Evolutionary conservation across 1,139 yeast genomes (phyloP).

Genomic region (Magnusiomyces starmeri): DNA sequence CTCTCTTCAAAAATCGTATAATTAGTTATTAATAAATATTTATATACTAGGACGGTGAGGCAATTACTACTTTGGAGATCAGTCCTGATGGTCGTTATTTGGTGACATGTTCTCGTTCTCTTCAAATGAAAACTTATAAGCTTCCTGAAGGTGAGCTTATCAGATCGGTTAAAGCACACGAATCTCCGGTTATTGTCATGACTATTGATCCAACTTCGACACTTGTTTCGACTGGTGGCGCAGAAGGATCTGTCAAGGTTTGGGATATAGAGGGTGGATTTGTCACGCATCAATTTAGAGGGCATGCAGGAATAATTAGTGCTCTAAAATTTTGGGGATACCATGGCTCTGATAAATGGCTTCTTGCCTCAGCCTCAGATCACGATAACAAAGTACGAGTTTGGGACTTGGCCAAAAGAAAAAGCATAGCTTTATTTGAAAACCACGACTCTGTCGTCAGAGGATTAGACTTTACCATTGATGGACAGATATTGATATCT

Average conservation of each 20-base stretch:
- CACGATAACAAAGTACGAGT: slow-evolving; percentile 62
- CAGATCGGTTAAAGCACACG: slow-evolving; percentile 40
- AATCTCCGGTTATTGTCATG: slow-evolving; percentile 78
- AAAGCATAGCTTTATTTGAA: slow-evolving; percentile 49
- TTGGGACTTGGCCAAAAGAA: slow-evolving; percentile 86
- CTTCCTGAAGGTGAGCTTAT: slow-evolving; percentile 30
- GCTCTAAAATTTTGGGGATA: slow-evolving; percentile 70
- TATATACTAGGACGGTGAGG: slow-evolving; percentile 55
- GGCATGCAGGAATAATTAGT: slow-evolving; percentile 91
- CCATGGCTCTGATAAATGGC: slow-evolving; percentile 65
- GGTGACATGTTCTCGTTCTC: slow-evolving; percentile 76
- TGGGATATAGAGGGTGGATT: slow-evolving; percentile 89
- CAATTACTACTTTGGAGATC: slow-evolving; percentile 62
- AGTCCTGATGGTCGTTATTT: slow-evolving; percentile 69
- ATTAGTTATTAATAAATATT: no score
- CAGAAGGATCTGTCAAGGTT: slow-evolving; percentile 87
- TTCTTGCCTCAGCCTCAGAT: slow-evolving; percentile 75
- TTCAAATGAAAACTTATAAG: slow-evolving; percentile 63
- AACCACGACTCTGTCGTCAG: slow-evolving; percentile 86
- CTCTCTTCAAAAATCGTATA: not conserved
- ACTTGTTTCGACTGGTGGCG: slow-evolving; percentile 86
- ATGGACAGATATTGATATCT: slow-evolving; percentile 53
- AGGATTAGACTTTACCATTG: slow-evolving; percentile 58
- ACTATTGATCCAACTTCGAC: slow-evolving; percentile 75
- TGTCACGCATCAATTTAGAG: slow-evolving; percentile 82